These are phyloP conservation scores for Solanum clarkiae DNA, from an alignment of 257 asterid genomes.

Conservation along the genomic window DNA sequence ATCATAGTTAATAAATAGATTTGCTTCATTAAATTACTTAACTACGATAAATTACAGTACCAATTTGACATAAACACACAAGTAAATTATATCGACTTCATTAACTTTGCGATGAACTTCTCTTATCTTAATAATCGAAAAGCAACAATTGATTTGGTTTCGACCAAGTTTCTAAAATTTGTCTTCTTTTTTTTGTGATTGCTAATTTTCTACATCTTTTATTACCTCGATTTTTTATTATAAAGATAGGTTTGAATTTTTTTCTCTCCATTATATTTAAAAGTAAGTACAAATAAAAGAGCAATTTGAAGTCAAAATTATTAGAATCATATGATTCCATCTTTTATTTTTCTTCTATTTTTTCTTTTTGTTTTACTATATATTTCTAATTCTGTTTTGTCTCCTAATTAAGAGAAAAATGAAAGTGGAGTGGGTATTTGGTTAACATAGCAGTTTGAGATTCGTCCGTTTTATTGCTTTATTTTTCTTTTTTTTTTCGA, in stretches of 20 bases:
- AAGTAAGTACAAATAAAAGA: not conserved
- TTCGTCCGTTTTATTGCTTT: not conserved
- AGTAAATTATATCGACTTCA: no score
- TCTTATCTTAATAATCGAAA: not conserved
- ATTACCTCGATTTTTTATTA: not conserved
- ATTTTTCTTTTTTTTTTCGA: not conserved
- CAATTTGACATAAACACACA: not conserved
- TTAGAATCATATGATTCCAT: fast-evolving
- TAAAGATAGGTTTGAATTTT: fast-evolving
- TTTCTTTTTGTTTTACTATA: not conserved
- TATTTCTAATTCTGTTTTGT: not conserved
- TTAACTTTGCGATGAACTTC: no score
- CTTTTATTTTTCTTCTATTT: not conserved
- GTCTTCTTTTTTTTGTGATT: not conserved
- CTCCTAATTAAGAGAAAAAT: not conserved
- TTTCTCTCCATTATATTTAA: not conserved
- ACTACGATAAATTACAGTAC: not conserved
- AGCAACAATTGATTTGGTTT: not conserved
- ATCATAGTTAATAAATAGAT: not conserved
- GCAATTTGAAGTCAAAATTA: not conserved
- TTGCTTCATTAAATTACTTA: not conserved
- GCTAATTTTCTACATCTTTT: not conserved
- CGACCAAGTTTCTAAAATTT: not conserved
- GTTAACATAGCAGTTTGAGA: not conserved
- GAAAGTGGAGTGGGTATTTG: not conserved